Percentiles rank a stretch among this genome's conserved stretches.
These are phyloP conservation scores for Periconia macrospinosa DNA, from an alignment of 2,329 filamentous ascomycete genomes.

Conservation along the genomic window DNA sequence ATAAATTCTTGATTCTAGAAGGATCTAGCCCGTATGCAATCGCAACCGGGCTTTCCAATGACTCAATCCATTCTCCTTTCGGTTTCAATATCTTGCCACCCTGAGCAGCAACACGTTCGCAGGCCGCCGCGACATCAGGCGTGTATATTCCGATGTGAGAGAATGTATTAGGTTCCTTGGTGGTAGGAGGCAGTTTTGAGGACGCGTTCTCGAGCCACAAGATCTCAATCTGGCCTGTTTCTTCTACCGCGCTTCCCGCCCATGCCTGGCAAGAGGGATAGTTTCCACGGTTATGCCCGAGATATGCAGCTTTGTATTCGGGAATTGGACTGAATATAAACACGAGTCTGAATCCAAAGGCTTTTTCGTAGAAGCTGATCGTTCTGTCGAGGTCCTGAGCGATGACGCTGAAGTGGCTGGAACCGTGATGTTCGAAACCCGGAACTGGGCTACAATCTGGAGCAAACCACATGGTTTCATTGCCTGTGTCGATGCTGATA, in stretches of 20 bases:
- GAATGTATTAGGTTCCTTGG: background rate
- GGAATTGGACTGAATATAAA: background rate
- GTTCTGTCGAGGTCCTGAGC: background rate
- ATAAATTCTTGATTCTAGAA: background rate
- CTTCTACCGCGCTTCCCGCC: background rate
- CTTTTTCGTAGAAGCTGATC: background rate
- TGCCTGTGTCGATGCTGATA: background rate
- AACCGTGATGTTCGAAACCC: background rate
- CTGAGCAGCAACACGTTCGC: background rate
- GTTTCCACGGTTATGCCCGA: background rate
- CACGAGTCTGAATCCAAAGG: background rate
- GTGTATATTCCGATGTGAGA: background rate
- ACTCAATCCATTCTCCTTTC: background rate
- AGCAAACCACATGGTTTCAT: background rate
- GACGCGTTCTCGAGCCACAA: background rate
- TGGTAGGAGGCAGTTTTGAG: background rate
- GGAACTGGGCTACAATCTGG: background rate
- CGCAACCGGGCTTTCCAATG: background rate
- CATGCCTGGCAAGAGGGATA: background rate
- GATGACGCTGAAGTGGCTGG: background rate
- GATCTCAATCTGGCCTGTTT: background rate
- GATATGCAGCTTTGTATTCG: background rate
- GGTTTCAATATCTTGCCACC: background rate
- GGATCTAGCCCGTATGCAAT: background rate
- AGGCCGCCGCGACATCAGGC: background rate